Base-by-base conservation (phyloP, 495 filamentous ascomycete species). In the Symbiotaphrina buchneri region DNA sequence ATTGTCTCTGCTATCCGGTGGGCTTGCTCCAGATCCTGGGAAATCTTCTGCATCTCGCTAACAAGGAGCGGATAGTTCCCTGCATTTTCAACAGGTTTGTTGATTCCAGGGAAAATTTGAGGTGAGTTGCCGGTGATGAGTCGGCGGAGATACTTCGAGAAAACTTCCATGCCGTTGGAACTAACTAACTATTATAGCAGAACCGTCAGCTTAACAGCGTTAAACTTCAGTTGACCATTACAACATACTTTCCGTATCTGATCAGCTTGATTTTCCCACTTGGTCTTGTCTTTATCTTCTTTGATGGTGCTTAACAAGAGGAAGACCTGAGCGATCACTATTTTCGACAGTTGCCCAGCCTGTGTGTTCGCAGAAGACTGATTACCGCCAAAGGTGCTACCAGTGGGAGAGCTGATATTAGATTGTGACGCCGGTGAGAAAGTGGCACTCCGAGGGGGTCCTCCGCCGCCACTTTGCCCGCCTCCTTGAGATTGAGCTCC, bases 151-250 rank as follows among this genome's bases (percentile, higher is more conserved):
- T 84, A 93, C 56, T 75, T 90, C 21, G 73, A 65, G 52, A 76
- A 93, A 41, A 87, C 81, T 58, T 92, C 84, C 83, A 93, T 93
- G 47, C 80, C 81, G 84, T 87, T 69, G 38, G 82, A 80, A 63
- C 87, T 74, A 47, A 92, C 71, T 41, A 94, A 67, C 82, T 92
- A 41, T 17, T 22, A 35, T 28, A 5, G 15, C 30, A 31, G n/a
- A n/a, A n/a, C n/a, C n/a, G n/a, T n/a, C n/a, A n/a, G n/a, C n/a
- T n/a, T n/a, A n/a, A n/a, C n/a, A n/a, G n/a, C n/a, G n/a, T n/a
- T n/a, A n/a, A n/a, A n/a, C n/a, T n/a, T n/a, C n/a, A n/a, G 8
- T 21, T 36, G 8, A 19, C 28, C 6, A 13, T 21, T 8, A n/a
- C 1, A 22, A 45, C 65, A 42, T 60, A 93, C 85, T 65, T 82